Evolutionary conservation across 1,284 basidiomycete species (phyloP).

Genomic region (Apiotrichum gracile): DNA sequence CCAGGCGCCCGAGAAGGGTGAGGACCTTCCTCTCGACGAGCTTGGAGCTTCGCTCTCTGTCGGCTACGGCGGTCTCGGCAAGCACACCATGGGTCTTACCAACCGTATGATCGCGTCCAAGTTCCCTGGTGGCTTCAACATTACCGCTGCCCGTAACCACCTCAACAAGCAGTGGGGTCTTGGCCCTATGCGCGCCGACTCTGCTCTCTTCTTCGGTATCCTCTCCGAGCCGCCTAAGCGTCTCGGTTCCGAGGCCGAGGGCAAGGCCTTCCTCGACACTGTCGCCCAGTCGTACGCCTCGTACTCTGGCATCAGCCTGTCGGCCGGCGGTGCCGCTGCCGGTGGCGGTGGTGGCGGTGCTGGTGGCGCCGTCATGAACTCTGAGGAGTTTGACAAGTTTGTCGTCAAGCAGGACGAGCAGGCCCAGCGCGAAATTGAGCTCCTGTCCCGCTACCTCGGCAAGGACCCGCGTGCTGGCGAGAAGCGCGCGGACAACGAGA

Average conservation of each 20-base stretch:
- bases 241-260: constrained; percentile 82
- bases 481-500: constrained; percentile 79
- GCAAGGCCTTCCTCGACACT: constrained; percentile 86
- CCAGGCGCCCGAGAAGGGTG: constrained; percentile 93
- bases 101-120: constrained; percentile 90
- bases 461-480: constrained; percentile 89
- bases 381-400: constrained; percentile 96
- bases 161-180: constrained; percentile 90
- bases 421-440: constrained; percentile 85
- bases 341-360: constrained; percentile 57
- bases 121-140: constrained; percentile 98
- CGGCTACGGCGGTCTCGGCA: constrained; percentile 81
- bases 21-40: constrained; percentile 92
- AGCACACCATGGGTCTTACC: constrained; percentile 87
- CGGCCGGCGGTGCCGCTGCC: constrained; percentile 58
- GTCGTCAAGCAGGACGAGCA: constrained; percentile 88
- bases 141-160: constrained; percentile 84
- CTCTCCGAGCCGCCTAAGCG: constrained; percentile 93
- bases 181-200: constrained; percentile 80
- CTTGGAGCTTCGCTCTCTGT: constrained; percentile 77
- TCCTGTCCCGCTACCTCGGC: constrained; percentile 92
- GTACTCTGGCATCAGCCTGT: constrained; percentile 78
- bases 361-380: constrained; percentile 85
- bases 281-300: constrained; percentile 80
- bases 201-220: constrained; percentile 82